Evolutionary conservation across 176 grass and related monocot species (phyloP).

Genomic region (Triticum dicoccoides): DNA sequence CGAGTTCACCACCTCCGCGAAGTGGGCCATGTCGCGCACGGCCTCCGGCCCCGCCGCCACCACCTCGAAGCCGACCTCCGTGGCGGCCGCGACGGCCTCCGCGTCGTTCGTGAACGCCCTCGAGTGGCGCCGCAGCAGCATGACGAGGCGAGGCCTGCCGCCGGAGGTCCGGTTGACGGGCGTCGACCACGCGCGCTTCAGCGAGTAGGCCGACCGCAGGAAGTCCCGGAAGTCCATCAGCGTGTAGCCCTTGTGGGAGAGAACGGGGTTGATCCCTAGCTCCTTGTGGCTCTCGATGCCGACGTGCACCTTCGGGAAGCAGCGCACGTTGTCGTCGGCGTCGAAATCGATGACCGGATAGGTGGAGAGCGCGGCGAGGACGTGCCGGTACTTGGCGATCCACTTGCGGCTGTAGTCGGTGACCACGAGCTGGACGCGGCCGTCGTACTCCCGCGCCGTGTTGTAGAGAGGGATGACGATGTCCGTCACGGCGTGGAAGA

Average conservation of each 20-base stretch:
- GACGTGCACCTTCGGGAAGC: constrained; percentile 47
- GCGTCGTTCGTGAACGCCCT: constrained; percentile 51
- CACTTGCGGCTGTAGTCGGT: constrained; percentile 18
- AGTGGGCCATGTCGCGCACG: constrained; percentile 7
- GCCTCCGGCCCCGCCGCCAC: constrained; percentile 36
- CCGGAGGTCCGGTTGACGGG: neutral
- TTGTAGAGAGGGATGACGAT: constrained; percentile 63
- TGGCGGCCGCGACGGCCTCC: constrained; percentile 14
- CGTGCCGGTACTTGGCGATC: constrained; percentile 39
- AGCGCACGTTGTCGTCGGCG: constrained; percentile 46
- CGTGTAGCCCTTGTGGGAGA: constrained; percentile 30
- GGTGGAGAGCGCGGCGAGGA: constrained; percentile 36
- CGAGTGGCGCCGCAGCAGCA: constrained; percentile 48
- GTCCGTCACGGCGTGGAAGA: constrained; percentile 67
- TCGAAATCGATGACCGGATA: constrained; percentile 53
- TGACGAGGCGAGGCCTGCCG: constrained; percentile 45
- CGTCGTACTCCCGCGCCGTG: constrained; percentile 38
- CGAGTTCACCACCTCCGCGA: constrained; percentile 28
- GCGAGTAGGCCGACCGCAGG: constrained; percentile 33
- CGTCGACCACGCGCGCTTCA: constrained; percentile 20
- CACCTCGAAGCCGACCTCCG: constrained; percentile 47
- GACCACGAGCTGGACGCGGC: constrained; percentile 48
- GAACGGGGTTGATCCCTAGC: constrained; percentile 38
- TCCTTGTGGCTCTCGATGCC: constrained; percentile 49
- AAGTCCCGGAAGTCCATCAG: constrained; percentile 64